A percentile compares a stretch with the other conserved stretches of the same genome.
phyloP scores from a whole-genome alignment of 2,329 filamentous ascomycete genomes.

The Cylindrodendrum hubeiense region DNA sequence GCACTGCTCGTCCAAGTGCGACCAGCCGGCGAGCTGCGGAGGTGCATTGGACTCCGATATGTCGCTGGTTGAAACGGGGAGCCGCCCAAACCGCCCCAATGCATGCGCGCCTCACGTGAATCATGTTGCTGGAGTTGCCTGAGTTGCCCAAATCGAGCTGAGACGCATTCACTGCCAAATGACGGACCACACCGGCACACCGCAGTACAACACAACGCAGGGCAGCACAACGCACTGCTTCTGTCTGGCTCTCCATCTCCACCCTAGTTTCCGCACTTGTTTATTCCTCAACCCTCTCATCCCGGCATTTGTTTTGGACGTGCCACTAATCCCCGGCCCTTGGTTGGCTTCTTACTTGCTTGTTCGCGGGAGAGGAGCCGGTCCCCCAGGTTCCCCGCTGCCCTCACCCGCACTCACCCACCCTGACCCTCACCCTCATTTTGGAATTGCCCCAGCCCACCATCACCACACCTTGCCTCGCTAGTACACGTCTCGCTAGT shows the following conservation, averaged over 20 bases:
- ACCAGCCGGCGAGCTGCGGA: not conserved
- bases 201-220: not conserved
- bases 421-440: slow-evolving; percentile 11
- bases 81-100: not conserved
- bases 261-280: not conserved
- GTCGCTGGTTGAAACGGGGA: not conserved
- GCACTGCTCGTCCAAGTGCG: not conserved
- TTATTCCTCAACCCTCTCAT: not conserved
- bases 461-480: not conserved
- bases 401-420: slow-evolving; percentile 8
- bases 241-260: not conserved
- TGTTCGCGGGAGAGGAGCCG: not conserved
- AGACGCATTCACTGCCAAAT: not conserved
- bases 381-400: slow-evolving; percentile 7
- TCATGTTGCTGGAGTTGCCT: not conserved
- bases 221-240: not conserved
- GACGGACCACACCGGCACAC: not conserved
- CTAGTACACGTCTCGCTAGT: slow-evolving; percentile 7
- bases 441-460: slow-evolving; percentile 15
- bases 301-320: slow-evolving; percentile 13
- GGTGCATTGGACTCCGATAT: not conserved
- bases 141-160: too few relatives aligned
- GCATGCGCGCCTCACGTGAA: not conserved
- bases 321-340: not conserved
- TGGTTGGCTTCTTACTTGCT: not conserved